Base-by-base conservation (phyloP, 2,329 filamentous ascomycete species). In the Phaeophleospora eucalypticola region DNA sequence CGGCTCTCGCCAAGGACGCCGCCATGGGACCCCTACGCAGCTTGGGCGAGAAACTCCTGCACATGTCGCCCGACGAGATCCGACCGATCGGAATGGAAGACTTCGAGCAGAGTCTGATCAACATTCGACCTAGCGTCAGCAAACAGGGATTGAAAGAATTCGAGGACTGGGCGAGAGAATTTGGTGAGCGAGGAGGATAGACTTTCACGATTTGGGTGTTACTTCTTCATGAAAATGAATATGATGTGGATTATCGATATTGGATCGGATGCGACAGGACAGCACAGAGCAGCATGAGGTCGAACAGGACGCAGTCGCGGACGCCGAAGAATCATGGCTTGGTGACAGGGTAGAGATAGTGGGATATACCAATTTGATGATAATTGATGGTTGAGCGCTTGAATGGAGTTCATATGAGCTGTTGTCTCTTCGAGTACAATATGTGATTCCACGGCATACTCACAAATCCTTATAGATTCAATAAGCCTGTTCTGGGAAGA, bases 1-100 rank as follows among this genome's bases (percentile, higher is more conserved):
- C 93, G 17, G 90, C 93, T 1, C 75, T 98, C 7, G 93, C 93
- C 6, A 98, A 98, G 69, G 93, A 98, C 65, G 93, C 93, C 7
- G 93, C 93, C 2, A 98, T 98, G 93, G 91, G 93, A 0, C 93
- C 93, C 0, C 73, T 98, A 10, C 81, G 93, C 24, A 91, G 89
- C 43, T 74, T 97, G 2, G 93, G 93, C 19, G 93, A 97, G 65
- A 88, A 86, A 34, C 72, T 98, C 21, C 75, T 98, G 27, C 83
- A 87, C 56, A 97, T 94, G 77, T 87, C 86, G 0, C 95, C 93
- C 80, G 93, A 98, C 51, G 82, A 97, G 58, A 97, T 98, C 57
- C 79, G 90, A 10, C 84, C 90, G 0, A 97, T 98, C 51, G 78
- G 79, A 43, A 79, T 95, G 45, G 65, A 76, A 33, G 93, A 98